phyloP scores from a whole-genome alignment of 768 basidiomycete genomes.

The Amyloporia xantha region DNA sequence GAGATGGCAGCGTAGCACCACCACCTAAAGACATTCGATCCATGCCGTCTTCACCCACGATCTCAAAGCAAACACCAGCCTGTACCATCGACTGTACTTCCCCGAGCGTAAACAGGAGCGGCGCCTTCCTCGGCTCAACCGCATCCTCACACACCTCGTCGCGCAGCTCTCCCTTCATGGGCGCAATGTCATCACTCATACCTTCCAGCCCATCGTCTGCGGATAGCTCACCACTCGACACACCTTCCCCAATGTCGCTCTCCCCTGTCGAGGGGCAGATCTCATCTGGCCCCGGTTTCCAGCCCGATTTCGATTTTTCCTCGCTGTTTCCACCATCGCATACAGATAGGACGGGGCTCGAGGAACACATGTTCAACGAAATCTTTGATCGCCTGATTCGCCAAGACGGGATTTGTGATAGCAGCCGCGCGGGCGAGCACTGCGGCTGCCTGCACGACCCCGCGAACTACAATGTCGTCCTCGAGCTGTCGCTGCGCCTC shows the following conservation, averaged over 20 bases:
- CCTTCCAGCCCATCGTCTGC: constrained; percentile 6
- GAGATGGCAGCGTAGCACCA: not conserved
- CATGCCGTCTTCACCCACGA: not conserved
- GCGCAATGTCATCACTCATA: constrained; percentile 1
- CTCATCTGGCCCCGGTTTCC: constrained; percentile 6
- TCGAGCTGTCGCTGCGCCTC: constrained; percentile 60
- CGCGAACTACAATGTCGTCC: constrained; percentile 46
- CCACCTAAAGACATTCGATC: not conserved
- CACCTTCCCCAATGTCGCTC: constrained; percentile 16
- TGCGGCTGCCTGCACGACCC: constrained; percentile 56
- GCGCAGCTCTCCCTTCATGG: constrained; percentile 7
- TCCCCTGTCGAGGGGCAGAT: constrained; percentile 16
- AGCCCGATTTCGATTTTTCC: constrained; percentile 17
- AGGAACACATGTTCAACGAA: constrained; percentile 17
- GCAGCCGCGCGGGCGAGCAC: constrained; percentile 27
- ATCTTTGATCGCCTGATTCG: constrained; percentile 20
- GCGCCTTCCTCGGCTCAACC: not conserved
- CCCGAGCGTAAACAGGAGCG: not conserved
- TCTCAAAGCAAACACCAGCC: not conserved
- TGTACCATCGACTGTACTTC: not conserved
- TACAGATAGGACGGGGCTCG: constrained; percentile 4
- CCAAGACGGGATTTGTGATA: constrained; percentile 8
- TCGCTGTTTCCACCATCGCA: constrained; percentile 17
- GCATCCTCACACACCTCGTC: not conserved
- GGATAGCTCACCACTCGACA: constrained; percentile 16